A percentile compares a stretch with the other conserved stretches of the same genome.
phyloP scores from a whole-genome alignment of 1,284 basidiomycete genomes.

The Peniophora sp. region DNA sequence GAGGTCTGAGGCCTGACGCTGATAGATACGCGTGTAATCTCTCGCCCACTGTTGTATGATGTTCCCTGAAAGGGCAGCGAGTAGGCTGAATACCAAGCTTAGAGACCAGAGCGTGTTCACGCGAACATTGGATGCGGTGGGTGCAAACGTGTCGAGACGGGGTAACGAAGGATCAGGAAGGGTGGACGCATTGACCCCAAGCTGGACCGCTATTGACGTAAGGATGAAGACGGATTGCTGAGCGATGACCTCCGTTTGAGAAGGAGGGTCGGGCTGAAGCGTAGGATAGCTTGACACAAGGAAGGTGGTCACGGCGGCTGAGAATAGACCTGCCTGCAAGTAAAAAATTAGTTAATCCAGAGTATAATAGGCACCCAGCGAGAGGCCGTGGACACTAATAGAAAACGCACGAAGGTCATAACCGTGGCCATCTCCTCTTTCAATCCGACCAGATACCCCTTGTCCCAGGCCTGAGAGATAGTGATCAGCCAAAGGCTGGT shows the following conservation, averaged over 20 bases:
- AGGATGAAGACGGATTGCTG: background rate
- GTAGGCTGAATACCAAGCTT: constrained; percentile 8
- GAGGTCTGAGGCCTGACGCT: constrained; percentile 7
- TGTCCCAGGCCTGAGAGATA: no score
- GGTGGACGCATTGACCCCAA: constrained; percentile 2
- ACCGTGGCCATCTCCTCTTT: no score
- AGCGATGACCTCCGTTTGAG: background rate
- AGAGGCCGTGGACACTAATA: no score
- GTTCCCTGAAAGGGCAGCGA: constrained; percentile 5
- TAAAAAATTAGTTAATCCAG: no score
- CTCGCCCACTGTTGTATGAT: constrained; percentile 7
- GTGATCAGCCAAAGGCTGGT: no score
- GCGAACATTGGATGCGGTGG: constrained; percentile 1
- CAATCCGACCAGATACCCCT: no score
- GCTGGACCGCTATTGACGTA: background rate
- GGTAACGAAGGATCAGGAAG: background rate
- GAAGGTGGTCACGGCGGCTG: background rate
- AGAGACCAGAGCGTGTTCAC: constrained; percentile 10
- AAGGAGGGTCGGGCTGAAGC: background rate
- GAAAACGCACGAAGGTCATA: no score
- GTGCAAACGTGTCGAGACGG: background rate
- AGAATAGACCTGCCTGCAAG: background rate
- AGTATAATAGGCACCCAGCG: no score
- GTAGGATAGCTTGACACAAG: background rate
- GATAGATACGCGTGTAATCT: constrained; percentile 7